Evolutionary conservation across 495 filamentous ascomycete genomes (phyloP).

Genomic region (Aspergillus funiculosus): DNA sequence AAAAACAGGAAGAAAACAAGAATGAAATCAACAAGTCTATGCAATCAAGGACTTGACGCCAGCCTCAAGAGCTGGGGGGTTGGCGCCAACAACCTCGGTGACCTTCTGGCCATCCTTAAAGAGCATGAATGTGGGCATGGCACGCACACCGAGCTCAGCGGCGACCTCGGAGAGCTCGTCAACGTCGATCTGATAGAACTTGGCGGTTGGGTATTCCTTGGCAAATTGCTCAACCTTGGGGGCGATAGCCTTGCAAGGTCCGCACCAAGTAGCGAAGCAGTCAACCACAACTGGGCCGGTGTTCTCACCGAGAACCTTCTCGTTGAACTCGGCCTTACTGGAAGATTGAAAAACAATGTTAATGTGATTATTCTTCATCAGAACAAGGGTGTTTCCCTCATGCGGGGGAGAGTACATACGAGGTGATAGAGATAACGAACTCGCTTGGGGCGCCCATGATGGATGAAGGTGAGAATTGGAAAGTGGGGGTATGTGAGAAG

Average conservation of each 20-base stretch:
- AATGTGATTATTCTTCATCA: no score
- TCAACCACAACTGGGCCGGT: constrained; percentile 59
- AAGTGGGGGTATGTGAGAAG: constrained; percentile 31
- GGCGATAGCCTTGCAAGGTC: constrained; percentile 88
- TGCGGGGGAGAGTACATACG: no score
- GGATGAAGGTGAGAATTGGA: constrained; percentile 42
- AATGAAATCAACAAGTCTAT: constrained; percentile 10
- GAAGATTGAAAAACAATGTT: constrained; percentile 8
- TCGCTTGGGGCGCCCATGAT: constrained; percentile 48
- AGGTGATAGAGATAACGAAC: constrained; percentile 28
- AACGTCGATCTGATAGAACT: constrained; percentile 91
- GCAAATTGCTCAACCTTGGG: constrained; percentile 64
- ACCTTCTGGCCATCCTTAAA: constrained; percentile 73
- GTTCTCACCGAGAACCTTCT: constrained; percentile 32
- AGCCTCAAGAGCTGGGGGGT: constrained; percentile 55
- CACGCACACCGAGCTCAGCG: constrained; percentile 74
- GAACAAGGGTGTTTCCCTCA: no score
- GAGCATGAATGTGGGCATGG: constrained; percentile 91
- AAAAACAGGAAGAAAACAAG: constrained; percentile 8
- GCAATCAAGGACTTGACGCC: constrained; percentile 37
- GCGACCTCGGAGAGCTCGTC: constrained; percentile 73
- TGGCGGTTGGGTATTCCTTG: constrained; percentile 47
- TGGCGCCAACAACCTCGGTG: constrained; percentile 75
- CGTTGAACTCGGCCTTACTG: constrained; percentile 57
- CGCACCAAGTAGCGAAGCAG: constrained; percentile 59